Evolutionary conservation across 768 basidiomycete species (phyloP).

Genomic region (Trametes sanguinea): DNA sequence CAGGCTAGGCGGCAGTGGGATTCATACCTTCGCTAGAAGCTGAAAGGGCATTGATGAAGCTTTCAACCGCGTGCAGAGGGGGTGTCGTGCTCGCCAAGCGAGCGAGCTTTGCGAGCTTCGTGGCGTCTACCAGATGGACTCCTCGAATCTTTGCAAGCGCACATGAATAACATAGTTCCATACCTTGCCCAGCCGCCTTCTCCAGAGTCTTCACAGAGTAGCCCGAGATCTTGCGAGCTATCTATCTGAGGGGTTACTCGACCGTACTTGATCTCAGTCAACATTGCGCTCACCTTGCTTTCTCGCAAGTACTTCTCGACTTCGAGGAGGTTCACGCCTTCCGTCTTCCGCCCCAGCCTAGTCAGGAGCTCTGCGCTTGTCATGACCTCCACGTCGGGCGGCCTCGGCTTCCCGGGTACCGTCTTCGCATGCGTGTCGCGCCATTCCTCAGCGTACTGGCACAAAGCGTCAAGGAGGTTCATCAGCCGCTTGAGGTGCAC

Average conservation of each 20-base stretch:
- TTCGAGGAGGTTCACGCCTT: conserved; percentile 81
- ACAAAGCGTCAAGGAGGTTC: conserved; percentile 68
- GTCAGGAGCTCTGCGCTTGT: conserved; percentile 66
- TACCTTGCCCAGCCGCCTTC: conserved; percentile 32
- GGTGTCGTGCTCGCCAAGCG: conserved; percentile 50
- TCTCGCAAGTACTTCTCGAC: conserved; percentile 77
- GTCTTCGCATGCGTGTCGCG: conserved; percentile 34
- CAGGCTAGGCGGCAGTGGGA: no score
- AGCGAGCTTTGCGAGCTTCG: conserved; percentile 29
- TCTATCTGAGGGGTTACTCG: conserved; percentile 36
- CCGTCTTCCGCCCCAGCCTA: conserved; percentile 64
- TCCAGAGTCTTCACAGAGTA: conserved; percentile 54
- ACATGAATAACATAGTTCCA: neutral
- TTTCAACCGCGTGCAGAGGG: conserved; percentile 78
- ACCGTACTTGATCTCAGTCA: no score
- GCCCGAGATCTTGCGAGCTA: conserved; percentile 81
- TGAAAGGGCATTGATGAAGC: conserved; percentile 76
- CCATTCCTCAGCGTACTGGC: conserved; percentile 61
- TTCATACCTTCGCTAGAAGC: conserved; percentile 69
- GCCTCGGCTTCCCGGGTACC: conserved; percentile 25
- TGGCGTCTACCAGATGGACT: conserved; percentile 22
- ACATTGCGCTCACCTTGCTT: conserved; percentile 60
- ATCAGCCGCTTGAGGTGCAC: conserved; percentile 82
- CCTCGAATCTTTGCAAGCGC: neutral
- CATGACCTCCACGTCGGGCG: conserved; percentile 54